Conservation (phyloP, 176 grass and related monocot genomes). For the maize (Zea mays) region Zm-B73-REFERENCE-NAM-5.0 NC_050097.1:152848001-152848500, state of each 20-base stretch:
- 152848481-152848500: constrained; percentile 30
- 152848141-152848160: constrained; percentile 67
- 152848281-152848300: constrained; percentile 48
- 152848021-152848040: constrained; percentile 67
- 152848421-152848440: too few relatives aligned
- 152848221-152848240: too few relatives aligned
- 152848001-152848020: constrained; percentile 84
- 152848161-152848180: constrained; percentile 61
- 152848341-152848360: constrained; percentile 53
- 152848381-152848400: constrained; percentile 53
- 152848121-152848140: constrained; percentile 66
- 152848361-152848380: constrained; percentile 59
- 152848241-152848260: constrained; percentile 10
- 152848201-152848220: too few relatives aligned
- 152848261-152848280: constrained; percentile 57
- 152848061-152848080: constrained; percentile 72
- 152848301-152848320: constrained; percentile 52
- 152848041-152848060: constrained; percentile 67
- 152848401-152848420: constrained; percentile 57
- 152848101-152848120: constrained; percentile 67
- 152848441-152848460: too few relatives aligned
- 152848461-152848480: too few relatives aligned
- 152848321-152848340: constrained; percentile 48
- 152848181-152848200: too few relatives aligned
- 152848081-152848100: constrained; percentile 70